Evolutionary conservation across 371 early-diverging fungal species (phyloP), one percentile per base, ranked within the genome.

Genomic region (Rhizopus arrhizus): DNA sequence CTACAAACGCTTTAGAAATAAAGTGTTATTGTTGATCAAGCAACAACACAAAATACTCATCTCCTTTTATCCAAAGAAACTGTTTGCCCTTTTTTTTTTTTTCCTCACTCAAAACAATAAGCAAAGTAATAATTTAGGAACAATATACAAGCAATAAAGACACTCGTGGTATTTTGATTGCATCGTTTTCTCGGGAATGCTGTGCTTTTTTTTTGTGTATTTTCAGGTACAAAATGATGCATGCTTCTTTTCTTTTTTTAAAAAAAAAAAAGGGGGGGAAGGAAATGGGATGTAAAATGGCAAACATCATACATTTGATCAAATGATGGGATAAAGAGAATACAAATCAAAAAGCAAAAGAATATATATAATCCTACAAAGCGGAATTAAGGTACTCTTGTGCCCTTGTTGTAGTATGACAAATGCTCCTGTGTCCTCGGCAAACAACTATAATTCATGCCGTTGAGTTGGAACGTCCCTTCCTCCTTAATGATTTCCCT

Each of bases 141-240:
- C 43, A 11, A n/a, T 15, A 43, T 13, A n/a, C 5, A 43, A 43
- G 8, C 43, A 15, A 13, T 43, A 15, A 43, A 13, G 13, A n/a
- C 5, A 5, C 43, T 43, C 43, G 43, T 43, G 43, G 11, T 43
- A 43, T 43, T 43, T 43, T 43, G 43, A 43, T 43, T 43, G 43
- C 43, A 43, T 43, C n/a, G 43, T 15, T 43, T 43, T 43, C 43
- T 43, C 43, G 43, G 43, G 15, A 43, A 43, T 15, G 15, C 15
- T 15, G 0, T 43, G 13, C 11, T 43, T n/a, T 13, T 43, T 43
- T 43, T 43, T 15, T 15, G 5, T 5, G 15, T 43, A 13, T 43
- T 43, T 43, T 43, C 43, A 43, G 43, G 43, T 15, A 43, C 43
- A 43, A n/a, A 11, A 43, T 11, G 43, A 43, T 43, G 43, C 43